These are phyloP conservation scores for Gastroboletus turbinatus DNA, from an alignment of 1,284 basidiomycete genomes.

Conservation along the genomic window DNA sequence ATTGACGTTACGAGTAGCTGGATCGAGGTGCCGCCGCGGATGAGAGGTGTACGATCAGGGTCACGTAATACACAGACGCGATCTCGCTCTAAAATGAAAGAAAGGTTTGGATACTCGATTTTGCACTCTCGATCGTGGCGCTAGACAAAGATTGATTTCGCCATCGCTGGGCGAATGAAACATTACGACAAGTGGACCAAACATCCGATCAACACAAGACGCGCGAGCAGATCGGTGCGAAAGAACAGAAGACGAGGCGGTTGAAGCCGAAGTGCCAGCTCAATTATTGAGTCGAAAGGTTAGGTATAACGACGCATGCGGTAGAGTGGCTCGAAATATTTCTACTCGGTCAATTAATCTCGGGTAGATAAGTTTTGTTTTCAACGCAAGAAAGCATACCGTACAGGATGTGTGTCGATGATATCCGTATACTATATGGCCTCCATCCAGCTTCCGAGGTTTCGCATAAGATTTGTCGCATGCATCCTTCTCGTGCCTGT, in stretches of 20 bases:
- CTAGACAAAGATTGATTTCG: not conserved
- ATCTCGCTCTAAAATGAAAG: not conserved
- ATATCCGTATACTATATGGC: not conserved
- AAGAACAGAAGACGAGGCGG: not conserved
- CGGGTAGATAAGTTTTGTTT: too few species aligned
- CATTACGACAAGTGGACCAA: not conserved
- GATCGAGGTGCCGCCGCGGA: conserved; percentile 11
- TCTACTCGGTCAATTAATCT: not conserved
- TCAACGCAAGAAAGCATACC: not conserved
- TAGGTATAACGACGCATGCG: not conserved
- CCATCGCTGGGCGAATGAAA: not conserved
- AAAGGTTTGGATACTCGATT: not conserved
- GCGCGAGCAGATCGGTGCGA: not conserved
- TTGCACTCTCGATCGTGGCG: not conserved
- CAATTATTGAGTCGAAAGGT: not conserved
- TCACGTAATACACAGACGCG: not conserved
- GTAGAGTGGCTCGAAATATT: too few species aligned
- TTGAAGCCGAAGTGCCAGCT: not conserved
- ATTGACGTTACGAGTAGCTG: not conserved
- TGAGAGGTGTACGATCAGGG: not conserved
- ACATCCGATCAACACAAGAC: not conserved
- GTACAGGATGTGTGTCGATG: not conserved
- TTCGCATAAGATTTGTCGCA: not conserved
- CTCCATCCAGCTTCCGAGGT: not conserved
- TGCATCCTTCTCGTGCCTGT: not conserved